Conservation (phyloP, 139 green algal genomes). For the Chlorella sp. region DNA sequence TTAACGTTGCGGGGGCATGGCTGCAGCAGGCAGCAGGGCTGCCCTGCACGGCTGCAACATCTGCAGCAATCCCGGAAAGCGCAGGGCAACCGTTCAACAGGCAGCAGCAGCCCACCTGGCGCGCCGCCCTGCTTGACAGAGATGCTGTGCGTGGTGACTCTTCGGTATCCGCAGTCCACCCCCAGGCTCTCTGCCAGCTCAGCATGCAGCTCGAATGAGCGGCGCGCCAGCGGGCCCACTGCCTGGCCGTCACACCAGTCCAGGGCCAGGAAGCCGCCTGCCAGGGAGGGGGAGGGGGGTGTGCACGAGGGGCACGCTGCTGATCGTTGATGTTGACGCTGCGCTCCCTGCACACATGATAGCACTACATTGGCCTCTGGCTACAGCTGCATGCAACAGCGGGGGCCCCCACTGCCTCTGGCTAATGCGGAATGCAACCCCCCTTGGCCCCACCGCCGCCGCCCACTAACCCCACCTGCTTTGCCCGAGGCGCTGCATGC, state of each 20-base stretch:
- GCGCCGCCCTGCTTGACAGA: background rate
- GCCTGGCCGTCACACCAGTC: constrained; percentile 72
- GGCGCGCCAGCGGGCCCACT: constrained; percentile 56
- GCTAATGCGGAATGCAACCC: too few species aligned
- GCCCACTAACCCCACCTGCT: constrained; percentile 32
- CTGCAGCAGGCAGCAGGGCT: background rate
- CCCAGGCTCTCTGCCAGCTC: constrained; percentile 61
- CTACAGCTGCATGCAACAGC: too few species aligned
- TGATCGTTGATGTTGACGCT: too few species aligned
- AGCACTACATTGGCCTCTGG: too few species aligned
- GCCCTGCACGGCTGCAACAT: background rate
- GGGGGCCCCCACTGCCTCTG: too few species aligned
- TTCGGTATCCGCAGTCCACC: constrained; percentile 65
- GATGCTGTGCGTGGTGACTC: constrained; percentile 46
- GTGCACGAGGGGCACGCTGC: too few species aligned
- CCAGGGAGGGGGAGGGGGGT: background rate
- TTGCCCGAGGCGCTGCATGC: constrained; percentile 71
- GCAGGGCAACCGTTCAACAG: too few species aligned
- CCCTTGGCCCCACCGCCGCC: too few species aligned
- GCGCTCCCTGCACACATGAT: too few species aligned
- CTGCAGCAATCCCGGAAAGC: too few species aligned
- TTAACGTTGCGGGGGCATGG: too few species aligned
- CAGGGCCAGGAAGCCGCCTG: constrained; percentile 79
- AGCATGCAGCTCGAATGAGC: constrained; percentile 69
- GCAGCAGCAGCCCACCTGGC: background rate